phyloP scores from a whole-genome alignment of 768 basidiomycete species.

The Galerina sulciceps region DNA sequence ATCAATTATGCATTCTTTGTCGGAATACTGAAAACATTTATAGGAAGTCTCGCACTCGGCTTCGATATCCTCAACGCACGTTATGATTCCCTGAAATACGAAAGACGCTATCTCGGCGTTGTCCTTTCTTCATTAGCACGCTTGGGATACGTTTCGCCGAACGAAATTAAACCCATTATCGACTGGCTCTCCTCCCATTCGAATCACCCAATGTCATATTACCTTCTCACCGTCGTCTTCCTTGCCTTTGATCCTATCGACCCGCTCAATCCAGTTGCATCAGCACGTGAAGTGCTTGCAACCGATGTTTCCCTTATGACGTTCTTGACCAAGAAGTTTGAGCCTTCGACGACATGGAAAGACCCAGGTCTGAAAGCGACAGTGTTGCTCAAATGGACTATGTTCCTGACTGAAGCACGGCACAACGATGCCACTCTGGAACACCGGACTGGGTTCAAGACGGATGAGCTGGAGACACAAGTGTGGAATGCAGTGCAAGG shows the following conservation, averaged over 20 bases:
- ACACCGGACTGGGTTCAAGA: constrained; percentile 65
- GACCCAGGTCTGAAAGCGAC: constrained; percentile 72
- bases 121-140: constrained; percentile 66
- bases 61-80: constrained; percentile 70
- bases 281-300: constrained; percentile 49
- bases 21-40: not conserved
- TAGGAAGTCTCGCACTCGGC: constrained; percentile 59
- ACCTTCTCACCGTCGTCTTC: constrained; percentile 68
- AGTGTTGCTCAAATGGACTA: constrained; percentile 84
- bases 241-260: constrained; percentile 70
- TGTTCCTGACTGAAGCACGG: constrained; percentile 80
- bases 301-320: constrained; percentile 50
- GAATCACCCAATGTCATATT: constrained; percentile 71
- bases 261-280: constrained; percentile 48
- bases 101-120: constrained; percentile 70
- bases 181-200: constrained; percentile 72
- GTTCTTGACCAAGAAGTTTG: constrained; percentile 64
- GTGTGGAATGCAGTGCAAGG: constrained; percentile 86
- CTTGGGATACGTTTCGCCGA: constrained; percentile 60
- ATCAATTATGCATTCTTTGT: not conserved
- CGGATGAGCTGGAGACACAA: constrained; percentile 80
- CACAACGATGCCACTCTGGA: constrained; percentile 71
- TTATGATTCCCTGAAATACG: constrained; percentile 73
- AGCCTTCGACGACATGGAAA: constrained; percentile 62
- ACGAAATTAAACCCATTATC: constrained; percentile 65